Percentiles rank a stretch among this genome's conserved stretches.
These are phyloP conservation scores for Rhododendron simsii DNA, from an alignment of 148 eudicot species.

Conservation along the genomic window DNA sequence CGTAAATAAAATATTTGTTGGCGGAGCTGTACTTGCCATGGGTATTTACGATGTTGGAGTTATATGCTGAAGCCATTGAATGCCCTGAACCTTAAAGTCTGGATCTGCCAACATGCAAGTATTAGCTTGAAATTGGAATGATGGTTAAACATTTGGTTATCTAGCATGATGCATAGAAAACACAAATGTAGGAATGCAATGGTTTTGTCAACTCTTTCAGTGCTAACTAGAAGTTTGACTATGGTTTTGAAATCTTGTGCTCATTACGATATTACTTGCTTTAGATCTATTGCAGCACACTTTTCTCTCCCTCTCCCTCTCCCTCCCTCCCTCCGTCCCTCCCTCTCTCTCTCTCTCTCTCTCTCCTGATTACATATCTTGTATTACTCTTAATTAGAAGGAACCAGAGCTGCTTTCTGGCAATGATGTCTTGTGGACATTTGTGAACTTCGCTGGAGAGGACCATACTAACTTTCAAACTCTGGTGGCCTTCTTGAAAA, in stretches of 20 bases:
- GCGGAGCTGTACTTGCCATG: background rate
- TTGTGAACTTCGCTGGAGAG: slow-evolving; percentile 93
- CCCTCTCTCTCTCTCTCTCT: background rate
- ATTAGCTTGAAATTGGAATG: background rate
- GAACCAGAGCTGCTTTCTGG: slow-evolving; percentile 93
- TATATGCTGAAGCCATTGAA: background rate
- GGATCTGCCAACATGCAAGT: background rate
- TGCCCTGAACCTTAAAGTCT: background rate
- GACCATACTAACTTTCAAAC: slow-evolving; percentile 92
- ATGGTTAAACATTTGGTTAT: background rate
- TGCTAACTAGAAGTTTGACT: background rate
- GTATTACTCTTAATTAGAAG: slow-evolving; percentile 43
- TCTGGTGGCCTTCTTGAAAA: slow-evolving; percentile 83
- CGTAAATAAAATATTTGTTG: background rate
- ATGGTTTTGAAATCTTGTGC: background rate
- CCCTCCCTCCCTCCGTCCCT: background rate
- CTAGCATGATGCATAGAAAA: background rate
- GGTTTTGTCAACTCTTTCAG: background rate
- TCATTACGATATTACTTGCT: background rate
- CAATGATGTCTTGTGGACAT: slow-evolving; percentile 95
- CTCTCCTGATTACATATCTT: slow-evolving; percentile 2
- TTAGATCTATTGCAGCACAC: background rate
- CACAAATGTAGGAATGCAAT: background rate
- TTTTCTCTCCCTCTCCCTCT: background rate
- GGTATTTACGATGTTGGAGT: background rate